Percentiles rank a stretch among this genome's conserved stretches.
Conservation (phyloP, 2,329 filamentous ascomycete species). For the Allantophomopsis lycopodina region DNA sequence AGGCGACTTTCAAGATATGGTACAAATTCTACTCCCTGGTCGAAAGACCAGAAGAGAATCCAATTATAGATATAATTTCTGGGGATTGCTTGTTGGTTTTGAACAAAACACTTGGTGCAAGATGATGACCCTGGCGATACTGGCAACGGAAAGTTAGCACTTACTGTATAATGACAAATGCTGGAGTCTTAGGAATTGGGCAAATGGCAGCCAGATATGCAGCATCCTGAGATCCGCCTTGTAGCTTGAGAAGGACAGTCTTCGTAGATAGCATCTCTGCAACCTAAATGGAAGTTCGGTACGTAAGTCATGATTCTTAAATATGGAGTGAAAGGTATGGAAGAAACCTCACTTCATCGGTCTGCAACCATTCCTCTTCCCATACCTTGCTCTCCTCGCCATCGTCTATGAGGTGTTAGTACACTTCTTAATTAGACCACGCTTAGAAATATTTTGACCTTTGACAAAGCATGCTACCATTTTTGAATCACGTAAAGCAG, state of each 20-base stretch:
- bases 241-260: conserved; percentile 57
- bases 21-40: no score
- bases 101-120: no score
- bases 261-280: conserved; percentile 40
- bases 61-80: no score
- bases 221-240: conserved; percentile 65
- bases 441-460: conserved; percentile 31
- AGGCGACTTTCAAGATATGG: no score
- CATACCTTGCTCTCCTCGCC: conserved; percentile 54
- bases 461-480: conserved; percentile 76
- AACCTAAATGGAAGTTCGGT: conserved; percentile 26
- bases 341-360: conserved; percentile 32
- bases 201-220: conserved; percentile 73
- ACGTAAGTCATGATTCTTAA: conserved; percentile 3
- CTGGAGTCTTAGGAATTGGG: conserved; percentile 65
- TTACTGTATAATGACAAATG: conserved; percentile 64
- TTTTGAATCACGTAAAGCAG: conserved; percentile 62
- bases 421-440: background rate
- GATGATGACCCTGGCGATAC: no score
- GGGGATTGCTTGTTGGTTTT: no score
- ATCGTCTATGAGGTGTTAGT: conserved; percentile 36
- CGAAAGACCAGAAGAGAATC: no score
- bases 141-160: conserved; percentile 7
- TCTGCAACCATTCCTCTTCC: conserved; percentile 55
- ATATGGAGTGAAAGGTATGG: background rate